Conservation (phyloP, 805 yeast species). For the Sugiyamaella smithiae region DNA sequence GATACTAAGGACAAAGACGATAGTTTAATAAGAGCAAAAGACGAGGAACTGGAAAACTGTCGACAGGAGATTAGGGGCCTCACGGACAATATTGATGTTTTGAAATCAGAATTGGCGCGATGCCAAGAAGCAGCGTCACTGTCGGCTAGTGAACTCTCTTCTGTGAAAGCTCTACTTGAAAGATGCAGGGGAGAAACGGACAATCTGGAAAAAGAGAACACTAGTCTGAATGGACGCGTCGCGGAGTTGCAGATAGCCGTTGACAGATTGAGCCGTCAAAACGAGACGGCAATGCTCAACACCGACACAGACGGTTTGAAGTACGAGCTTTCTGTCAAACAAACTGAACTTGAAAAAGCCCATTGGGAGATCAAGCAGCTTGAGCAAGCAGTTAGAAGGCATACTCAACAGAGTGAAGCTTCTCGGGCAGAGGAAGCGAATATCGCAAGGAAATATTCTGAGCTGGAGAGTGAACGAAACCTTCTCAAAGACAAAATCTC, state of each 20-base stretch:
- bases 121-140: background rate
- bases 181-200: constrained; percentile 16
- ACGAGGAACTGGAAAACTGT: background rate
- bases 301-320: constrained; percentile 20
- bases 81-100: too few relatives aligned
- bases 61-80: background rate
- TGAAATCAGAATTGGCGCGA: background rate
- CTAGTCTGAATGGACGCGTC: constrained; percentile 16
- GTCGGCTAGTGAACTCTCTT: constrained; percentile 13
- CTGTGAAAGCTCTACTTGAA: constrained; percentile 15
- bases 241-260: constrained; percentile 10
- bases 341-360: constrained; percentile 21
- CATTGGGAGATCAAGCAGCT: background rate
- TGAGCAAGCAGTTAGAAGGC: constrained; percentile 22
- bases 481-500: constrained; percentile 18
- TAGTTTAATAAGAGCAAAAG: background rate
- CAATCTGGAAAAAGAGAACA: constrained; percentile 19
- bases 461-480: constrained; percentile 26
- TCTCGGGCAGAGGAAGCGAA: background rate
- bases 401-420: constrained; percentile 29
- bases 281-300: constrained; percentile 10
- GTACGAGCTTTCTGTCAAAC: constrained; percentile 32
- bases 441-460: constrained; percentile 11
- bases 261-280: constrained; percentile 4
- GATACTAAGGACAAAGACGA: background rate